Evolutionary conservation across 2,329 filamentous ascomycete species (phyloP), one percentile per base, ranked within the genome.

Genomic region (Ascocoryne sarcoides): DNA sequence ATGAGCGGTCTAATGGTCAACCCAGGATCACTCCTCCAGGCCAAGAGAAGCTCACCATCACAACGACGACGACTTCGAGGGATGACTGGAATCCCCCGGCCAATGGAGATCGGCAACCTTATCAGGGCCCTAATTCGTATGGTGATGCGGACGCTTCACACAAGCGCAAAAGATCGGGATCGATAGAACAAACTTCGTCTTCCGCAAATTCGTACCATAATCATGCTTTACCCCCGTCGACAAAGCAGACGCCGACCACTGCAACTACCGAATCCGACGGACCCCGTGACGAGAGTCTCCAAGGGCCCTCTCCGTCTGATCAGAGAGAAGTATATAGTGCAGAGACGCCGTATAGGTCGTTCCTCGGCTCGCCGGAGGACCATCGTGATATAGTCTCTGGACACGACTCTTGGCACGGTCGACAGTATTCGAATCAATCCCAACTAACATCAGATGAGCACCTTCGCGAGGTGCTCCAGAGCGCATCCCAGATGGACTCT

Each of bases 151-250:
- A 79, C 26, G 57, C 54, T 12, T 63, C 70, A 14, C 70, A 76
- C 52, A 82, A 81, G 62, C 75, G 78, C 54, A 90, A 87, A 61
- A 75, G 84, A 45, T 86, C 84, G 5, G 65, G 69, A 33, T 84
- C 82, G 4, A 60, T 67, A 28, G 79, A 79, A 41, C 60, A 55
- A 30, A 52, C 47, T 19, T 54, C 55, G 23, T 51, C 56, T 10
- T 60, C 56, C 39, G 52, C 57, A 47, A 57, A 51, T 45, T 56
- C 56, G n/a, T 63, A 62, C 42, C 59, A 61, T 43, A 61, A 51
- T 37, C 56, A 62, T 40, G 60, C 53, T 23, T 45, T 51, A 37
- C 55, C 58, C 36, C n/a, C 32, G 14, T 53, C 57, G 44, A 52
- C 65, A 52, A 55, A 65, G 32, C 47, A 56, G 36, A 56, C 52